Conservation (phyloP, 768 basidiomycete genomes). For the Phylloporus rhodoxanthus region DNA sequence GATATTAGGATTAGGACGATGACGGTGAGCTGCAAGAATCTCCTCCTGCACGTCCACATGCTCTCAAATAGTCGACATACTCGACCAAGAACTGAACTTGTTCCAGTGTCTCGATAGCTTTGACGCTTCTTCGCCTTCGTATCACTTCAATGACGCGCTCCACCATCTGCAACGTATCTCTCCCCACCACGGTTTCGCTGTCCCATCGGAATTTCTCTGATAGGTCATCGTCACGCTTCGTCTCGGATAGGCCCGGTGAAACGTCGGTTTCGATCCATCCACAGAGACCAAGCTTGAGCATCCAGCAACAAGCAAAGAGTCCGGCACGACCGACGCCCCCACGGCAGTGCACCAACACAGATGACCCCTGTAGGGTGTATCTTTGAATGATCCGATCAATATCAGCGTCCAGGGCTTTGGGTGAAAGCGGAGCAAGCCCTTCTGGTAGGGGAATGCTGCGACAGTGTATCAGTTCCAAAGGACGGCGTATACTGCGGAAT, state of each 20-base stretch:
- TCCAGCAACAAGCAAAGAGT: slow-evolving; percentile 87
- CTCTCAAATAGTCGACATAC: slow-evolving; percentile 58
- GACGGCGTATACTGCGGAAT: background rate
- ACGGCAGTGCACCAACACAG: slow-evolving; percentile 83
- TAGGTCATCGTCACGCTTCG: background rate
- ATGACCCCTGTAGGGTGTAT: slow-evolving; percentile 69
- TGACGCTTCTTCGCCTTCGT: slow-evolving; percentile 70
- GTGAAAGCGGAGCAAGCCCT: slow-evolving; percentile 68
- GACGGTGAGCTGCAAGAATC: background rate
- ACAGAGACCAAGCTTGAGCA: slow-evolving; percentile 85
- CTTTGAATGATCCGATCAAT: slow-evolving; percentile 57
- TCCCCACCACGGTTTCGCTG: slow-evolving; percentile 25
- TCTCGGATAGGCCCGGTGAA: slow-evolving; percentile 11
- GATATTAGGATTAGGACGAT: background rate
- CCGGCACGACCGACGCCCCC: slow-evolving; percentile 94
- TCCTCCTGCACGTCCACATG: slow-evolving; percentile 1
- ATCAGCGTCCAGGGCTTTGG: slow-evolving; percentile 56
- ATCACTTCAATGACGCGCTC: slow-evolving; percentile 70
- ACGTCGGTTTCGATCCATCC: slow-evolving; percentile 47
- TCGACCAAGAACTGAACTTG: slow-evolving; percentile 83
- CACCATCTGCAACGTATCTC: slow-evolving; percentile 58
- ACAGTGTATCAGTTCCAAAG: background rate
- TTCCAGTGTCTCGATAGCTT: slow-evolving; percentile 92
- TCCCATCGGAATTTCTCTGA: slow-evolving; percentile 13
- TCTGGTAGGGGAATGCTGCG: slow-evolving; percentile 83